A percentile compares a stretch with the other conserved stretches of the same genome.
Evolutionary conservation across 2,329 filamentous ascomycete species (phyloP).

Genomic region (Conoideocrella luteorostrata): DNA sequence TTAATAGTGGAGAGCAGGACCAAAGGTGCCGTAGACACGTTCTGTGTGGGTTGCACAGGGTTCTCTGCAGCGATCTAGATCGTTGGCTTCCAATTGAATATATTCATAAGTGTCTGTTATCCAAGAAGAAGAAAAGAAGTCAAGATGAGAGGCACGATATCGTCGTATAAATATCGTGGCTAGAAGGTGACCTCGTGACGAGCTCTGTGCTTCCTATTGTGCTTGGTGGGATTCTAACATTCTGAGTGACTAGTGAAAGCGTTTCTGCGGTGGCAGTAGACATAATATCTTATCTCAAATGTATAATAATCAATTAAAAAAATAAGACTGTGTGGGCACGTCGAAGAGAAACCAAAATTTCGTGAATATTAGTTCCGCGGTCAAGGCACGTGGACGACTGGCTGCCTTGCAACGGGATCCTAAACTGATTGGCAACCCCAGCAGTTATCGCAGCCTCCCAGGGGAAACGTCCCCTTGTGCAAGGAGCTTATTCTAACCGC

Average conservation of each 20-base stretch:
- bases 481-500: no score
- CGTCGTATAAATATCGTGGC: no score
- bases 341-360: background rate
- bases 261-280: constrained; percentile 96
- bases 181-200: no score
- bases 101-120: no score
- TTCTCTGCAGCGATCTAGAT: no score
- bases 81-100: no score
- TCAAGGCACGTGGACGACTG: background rate
- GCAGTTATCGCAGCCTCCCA: background rate
- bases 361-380: background rate
- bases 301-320: background rate
- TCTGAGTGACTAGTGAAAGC: constrained; percentile 84
- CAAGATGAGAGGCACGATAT: no score
- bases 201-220: no score
- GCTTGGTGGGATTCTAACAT: no score
- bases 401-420: constrained; percentile 4
- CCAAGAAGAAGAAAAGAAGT: no score
- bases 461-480: background rate
- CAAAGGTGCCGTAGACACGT: constrained; percentile 93
- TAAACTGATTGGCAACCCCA: background rate
- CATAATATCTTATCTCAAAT: constrained; percentile 53
- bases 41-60: no score
- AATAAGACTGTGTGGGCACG: background rate
- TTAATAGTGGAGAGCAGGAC: constrained; percentile 97